phyloP scores from a whole-genome alignment of 2,329 filamentous ascomycete genomes.

The Fusarium albidum region DNA sequence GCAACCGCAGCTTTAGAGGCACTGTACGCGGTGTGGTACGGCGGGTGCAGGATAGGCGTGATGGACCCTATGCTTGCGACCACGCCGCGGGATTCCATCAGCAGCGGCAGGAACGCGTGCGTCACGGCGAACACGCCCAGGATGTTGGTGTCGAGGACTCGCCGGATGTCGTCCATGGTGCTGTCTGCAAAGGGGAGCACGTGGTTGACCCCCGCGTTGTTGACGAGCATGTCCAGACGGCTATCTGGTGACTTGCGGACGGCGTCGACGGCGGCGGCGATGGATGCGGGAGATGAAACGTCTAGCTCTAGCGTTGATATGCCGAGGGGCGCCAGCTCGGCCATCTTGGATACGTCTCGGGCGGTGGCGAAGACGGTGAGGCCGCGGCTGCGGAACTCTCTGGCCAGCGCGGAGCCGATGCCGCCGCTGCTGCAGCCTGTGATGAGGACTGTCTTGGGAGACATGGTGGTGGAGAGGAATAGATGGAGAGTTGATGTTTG shows the following conservation, averaged over 20 bases:
- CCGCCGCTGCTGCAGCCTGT: constrained; percentile 18
- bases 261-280: constrained; percentile 13
- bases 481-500: too few species aligned
- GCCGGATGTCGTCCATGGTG: constrained; percentile 5
- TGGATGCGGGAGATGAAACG: constrained; percentile 1
- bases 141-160: constrained; percentile 15
- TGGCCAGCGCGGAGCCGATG: constrained; percentile 17
- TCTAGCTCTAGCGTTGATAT: constrained; percentile 6
- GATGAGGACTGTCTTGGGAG: constrained; percentile 4
- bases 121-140: constrained; percentile 13
- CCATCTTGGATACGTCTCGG: constrained; percentile 6
- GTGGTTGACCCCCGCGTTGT: constrained; percentile 12
- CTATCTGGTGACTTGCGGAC: constrained; percentile 29
- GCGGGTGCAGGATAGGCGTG: constrained; percentile 3
- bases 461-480: too few species aligned
- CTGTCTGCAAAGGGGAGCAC: constrained; percentile 15
- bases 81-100: constrained; percentile 4
- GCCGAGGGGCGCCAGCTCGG: constrained; percentile 1
- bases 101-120: constrained; percentile 24
- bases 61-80: constrained; percentile 18
- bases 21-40: constrained; percentile 4
- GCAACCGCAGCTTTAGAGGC: constrained; percentile 17
- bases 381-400: constrained; percentile 7
- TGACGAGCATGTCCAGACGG: constrained; percentile 29
- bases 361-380: constrained; percentile 15